phyloP scores from a whole-genome alignment of 2,329 filamentous ascomycete species.

The Alternaria hordeiaustralica region DNA sequence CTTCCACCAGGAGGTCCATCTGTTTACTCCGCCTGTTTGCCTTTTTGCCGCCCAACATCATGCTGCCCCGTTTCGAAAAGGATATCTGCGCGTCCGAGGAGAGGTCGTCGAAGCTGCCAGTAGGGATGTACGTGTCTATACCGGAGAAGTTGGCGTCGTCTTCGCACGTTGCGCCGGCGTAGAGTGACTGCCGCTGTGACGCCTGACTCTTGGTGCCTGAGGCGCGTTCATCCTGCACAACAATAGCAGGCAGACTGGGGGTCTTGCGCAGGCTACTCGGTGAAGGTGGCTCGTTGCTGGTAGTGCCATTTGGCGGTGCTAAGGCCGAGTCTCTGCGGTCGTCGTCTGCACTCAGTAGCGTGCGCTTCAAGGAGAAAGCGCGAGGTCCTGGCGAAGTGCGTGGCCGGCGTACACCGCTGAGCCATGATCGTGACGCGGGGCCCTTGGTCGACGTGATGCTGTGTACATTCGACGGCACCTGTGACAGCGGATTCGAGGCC shows the following conservation, averaged over 20 bases:
- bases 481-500: constrained; percentile 12
- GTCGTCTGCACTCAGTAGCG: constrained; percentile 41
- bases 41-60: constrained; percentile 62
- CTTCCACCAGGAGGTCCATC: constrained; percentile 31
- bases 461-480: constrained; percentile 20
- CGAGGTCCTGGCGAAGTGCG: constrained; percentile 47
- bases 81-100: constrained; percentile 58
- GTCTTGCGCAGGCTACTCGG: constrained; percentile 43
- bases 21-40: constrained; percentile 49
- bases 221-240: constrained; percentile 51
- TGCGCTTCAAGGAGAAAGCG: constrained; percentile 39
- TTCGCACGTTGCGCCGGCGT: constrained; percentile 11
- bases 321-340: constrained; percentile 51
- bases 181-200: constrained; percentile 12
- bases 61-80: constrained; percentile 67
- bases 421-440: constrained; percentile 44
- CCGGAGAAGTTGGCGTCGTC: constrained; percentile 50
- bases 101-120: constrained; percentile 60
- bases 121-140: constrained; percentile 63
- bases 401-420: constrained; percentile 46
- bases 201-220: constrained; percentile 7
- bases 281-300: constrained; percentile 39
- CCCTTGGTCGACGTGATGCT: constrained; percentile 19
- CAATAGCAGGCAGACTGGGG: constrained; percentile 54
- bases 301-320: constrained; percentile 44